phyloP scores from a whole-genome alignment of 257 asterid species.

The Petrea volubilis region DNA sequence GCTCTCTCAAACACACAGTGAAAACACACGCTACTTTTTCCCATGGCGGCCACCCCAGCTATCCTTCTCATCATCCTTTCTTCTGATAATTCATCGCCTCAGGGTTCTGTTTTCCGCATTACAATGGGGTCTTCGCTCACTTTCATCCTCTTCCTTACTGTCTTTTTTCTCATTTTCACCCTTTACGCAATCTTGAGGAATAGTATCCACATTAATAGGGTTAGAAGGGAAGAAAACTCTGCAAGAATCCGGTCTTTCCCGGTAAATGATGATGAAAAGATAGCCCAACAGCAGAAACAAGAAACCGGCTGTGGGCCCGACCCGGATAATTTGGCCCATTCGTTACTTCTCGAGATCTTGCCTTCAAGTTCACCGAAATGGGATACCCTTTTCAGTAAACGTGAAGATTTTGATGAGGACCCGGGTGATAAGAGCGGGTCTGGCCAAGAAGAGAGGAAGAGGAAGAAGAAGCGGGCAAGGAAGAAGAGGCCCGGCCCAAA shows the following conservation, averaged over 20 bases:
- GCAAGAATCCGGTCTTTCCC: constrained; percentile 40
- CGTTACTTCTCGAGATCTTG: constrained; percentile 61
- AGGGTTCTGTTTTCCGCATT: constrained; percentile 25
- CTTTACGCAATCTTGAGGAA: constrained; percentile 38
- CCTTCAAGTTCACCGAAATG: constrained; percentile 60
- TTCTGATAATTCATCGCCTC: constrained; percentile 30
- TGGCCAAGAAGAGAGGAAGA: constrained; percentile 50
- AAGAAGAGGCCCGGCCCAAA: constrained; percentile 58
- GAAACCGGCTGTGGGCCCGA: constrained; percentile 37
- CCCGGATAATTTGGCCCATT: constrained; percentile 36
- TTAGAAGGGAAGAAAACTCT: constrained; percentile 9
- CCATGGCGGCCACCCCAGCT: constrained; percentile 56
- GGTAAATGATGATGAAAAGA: constrained; percentile 23
- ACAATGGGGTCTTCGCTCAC: constrained; percentile 31
- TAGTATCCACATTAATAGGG: constrained; percentile 18
- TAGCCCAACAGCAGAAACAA: constrained; percentile 17
- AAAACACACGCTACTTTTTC: constrained; percentile 12
- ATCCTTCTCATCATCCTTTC: constrained; percentile 24
- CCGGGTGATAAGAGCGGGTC: constrained; percentile 41
- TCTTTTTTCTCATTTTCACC: constrained; percentile 45
- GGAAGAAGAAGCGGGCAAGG: constrained; percentile 68
- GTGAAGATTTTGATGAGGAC: constrained; percentile 32
- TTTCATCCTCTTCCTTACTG: constrained; percentile 38
- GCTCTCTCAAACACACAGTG: constrained; percentile 12
- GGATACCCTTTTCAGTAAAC: constrained; percentile 37